Conservation (phyloP, 192 early-diverging fungal species). For the Backusella mclennaniae region DNA sequence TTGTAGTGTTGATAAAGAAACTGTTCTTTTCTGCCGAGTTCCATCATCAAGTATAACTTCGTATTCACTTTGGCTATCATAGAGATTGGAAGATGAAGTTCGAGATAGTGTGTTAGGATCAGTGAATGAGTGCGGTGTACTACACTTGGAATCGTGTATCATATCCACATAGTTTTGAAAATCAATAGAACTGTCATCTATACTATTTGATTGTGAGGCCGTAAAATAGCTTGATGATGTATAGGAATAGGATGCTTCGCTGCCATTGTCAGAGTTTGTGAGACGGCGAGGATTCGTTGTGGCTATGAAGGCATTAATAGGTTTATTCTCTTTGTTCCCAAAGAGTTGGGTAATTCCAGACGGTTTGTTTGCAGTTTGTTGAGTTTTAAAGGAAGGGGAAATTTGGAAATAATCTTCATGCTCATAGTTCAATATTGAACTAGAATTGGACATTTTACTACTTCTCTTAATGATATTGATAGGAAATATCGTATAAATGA, state of each 20-base stretch:
- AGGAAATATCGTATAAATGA: neutral
- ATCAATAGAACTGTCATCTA: neutral
- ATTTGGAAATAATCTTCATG: neutral
- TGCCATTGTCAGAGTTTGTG: neutral
- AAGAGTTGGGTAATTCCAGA: neutral
- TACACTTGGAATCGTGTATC: neutral
- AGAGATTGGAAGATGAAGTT: neutral
- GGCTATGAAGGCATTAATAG: neutral
- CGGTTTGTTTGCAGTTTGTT: neutral
- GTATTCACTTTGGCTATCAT: neutral
- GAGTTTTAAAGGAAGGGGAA: neutral
- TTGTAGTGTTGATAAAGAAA: conserved; percentile 32
- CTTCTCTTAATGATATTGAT: neutral
- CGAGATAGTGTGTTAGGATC: neutral
- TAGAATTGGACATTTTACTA: neutral
- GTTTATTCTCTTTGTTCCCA: neutral
- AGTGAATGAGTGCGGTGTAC: neutral
- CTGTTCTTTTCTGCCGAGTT: conserved; percentile 27
- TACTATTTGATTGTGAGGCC: neutral
- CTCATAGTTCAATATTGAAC: neutral
- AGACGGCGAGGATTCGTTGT: neutral
- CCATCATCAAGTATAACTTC: conserved; percentile 18
- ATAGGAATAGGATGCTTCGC: neutral
- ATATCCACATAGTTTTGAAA: neutral
- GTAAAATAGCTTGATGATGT: neutral